A percentile compares a stretch with the other conserved stretches of the same genome.
Conservation (phyloP, 176 grass and related monocot genomes). For the Chloris gayana region DNA sequence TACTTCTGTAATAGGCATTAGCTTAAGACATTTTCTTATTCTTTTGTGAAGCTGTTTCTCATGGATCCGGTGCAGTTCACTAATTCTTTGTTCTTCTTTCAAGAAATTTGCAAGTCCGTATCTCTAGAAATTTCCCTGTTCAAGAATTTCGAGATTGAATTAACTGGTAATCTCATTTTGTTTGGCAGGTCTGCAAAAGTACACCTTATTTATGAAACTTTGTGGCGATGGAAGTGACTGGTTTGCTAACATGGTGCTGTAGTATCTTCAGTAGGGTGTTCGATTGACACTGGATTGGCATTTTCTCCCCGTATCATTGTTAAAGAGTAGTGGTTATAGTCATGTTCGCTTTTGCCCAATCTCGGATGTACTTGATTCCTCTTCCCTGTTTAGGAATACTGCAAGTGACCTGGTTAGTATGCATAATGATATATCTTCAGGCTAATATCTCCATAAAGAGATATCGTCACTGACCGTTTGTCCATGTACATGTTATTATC, state of each 20-base stretch:
- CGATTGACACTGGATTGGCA: not conserved
- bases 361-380: not conserved
- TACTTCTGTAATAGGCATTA: not conserved
- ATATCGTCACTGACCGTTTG: not conserved
- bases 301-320: not conserved
- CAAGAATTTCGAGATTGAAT: not conserved
- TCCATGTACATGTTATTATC: not conserved
- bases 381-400: not conserved
- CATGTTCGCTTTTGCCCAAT: not conserved
- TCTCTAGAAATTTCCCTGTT: not conserved
- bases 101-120: not conserved
- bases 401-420: not conserved
- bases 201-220: not conserved
- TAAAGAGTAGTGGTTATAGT: not conserved
- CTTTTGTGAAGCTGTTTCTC: not conserved
- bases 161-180: not conserved
- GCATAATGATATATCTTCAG: not conserved
- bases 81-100: conserved; percentile 18
- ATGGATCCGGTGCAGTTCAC: not conserved
- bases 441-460: not conserved
- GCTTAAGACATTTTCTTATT: not conserved
- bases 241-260: conserved; percentile 4
- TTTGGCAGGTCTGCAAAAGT: not conserved
- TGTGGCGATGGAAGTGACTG: conserved; percentile 5
- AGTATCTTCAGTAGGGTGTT: not conserved